These are phyloP conservation scores for Leptographium lundbergii DNA, from an alignment of 2,329 filamentous ascomycete genomes.

Conservation along the genomic window DNA sequence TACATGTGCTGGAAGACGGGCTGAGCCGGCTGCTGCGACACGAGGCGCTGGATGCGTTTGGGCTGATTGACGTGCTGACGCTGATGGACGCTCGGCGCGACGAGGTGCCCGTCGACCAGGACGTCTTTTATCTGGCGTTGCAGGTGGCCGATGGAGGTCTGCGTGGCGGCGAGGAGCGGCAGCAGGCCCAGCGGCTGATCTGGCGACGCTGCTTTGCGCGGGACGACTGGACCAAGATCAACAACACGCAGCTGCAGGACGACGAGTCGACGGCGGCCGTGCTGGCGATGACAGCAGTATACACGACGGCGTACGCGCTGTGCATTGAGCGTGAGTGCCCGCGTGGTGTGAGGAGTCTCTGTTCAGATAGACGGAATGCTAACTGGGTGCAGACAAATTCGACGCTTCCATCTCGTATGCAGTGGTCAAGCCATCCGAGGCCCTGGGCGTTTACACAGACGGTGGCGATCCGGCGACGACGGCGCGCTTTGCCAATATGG, in stretches of 20 bases:
- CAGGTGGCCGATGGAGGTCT: constrained; percentile 43
- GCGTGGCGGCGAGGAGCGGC: constrained; percentile 38
- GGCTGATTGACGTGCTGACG: constrained; percentile 68
- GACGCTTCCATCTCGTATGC: constrained; percentile 22
- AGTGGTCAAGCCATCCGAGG: constrained; percentile 38
- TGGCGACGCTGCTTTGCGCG: constrained; percentile 80
- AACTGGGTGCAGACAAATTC: constrained; percentile 16
- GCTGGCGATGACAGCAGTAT: constrained; percentile 54
- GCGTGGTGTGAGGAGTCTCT: neutral
- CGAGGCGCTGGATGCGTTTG: constrained; percentile 61
- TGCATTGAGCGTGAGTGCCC: constrained; percentile 46
- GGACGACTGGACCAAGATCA: constrained; percentile 74
- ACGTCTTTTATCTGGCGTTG: constrained; percentile 67
- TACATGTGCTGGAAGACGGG: constrained; percentile 56
- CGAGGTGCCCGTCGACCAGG: constrained; percentile 39
- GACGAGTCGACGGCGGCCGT: constrained; percentile 54
- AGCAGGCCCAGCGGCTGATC: constrained; percentile 49
- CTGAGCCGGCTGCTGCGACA: constrained; percentile 60
- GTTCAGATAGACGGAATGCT: neutral
- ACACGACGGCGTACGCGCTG: constrained; percentile 51
- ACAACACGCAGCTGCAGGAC: constrained; percentile 62
- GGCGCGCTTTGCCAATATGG: constrained; percentile 40
- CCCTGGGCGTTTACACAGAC: constrained; percentile 47
- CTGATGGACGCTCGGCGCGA: constrained; percentile 51
- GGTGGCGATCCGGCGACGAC: constrained; percentile 36